Conservation (phyloP, 805 yeast species). For the Yarrowia sp. region DNA sequence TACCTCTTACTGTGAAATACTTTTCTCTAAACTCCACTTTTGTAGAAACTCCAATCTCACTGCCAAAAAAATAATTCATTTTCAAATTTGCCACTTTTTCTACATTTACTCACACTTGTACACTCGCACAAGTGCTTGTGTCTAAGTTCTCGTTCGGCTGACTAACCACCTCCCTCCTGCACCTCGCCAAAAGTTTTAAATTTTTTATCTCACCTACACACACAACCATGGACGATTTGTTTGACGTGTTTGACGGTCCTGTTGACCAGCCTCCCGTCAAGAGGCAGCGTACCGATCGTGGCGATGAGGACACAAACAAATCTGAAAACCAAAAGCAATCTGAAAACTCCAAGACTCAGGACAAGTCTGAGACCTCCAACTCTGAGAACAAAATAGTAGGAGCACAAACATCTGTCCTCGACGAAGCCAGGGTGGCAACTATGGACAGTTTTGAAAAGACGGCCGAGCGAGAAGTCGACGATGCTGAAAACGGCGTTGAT, state of each 20-base stretch:
- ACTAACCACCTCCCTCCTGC: no score
- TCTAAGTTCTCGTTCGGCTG: no score
- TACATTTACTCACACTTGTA: no score
- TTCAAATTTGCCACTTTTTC: no score
- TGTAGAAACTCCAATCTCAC: no score
- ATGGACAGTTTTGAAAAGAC: constrained; percentile 78
- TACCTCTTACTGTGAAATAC: no score
- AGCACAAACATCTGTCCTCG: neutral
- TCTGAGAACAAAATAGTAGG: neutral
- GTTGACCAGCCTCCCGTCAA: constrained; percentile 20
- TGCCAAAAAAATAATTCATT: no score
- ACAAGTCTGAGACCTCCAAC: neutral
- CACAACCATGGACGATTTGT: constrained; percentile 17
- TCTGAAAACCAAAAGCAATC: neutral
- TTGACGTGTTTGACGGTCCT: constrained; percentile 24
- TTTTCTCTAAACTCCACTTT: no score
- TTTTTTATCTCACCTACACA: neutral
- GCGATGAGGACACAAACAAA: neutral
- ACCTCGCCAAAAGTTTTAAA: no score
- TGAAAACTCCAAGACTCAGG: neutral
- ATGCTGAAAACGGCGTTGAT: constrained; percentile 43
- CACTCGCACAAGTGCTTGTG: no score
- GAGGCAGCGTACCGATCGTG: constrained; percentile 7
- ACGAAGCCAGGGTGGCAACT: neutral
- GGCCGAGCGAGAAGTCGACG: constrained; percentile 75